phyloP scores from a whole-genome alignment of 495 filamentous ascomycete species.

The Corynascus novoguineensis region DNA sequence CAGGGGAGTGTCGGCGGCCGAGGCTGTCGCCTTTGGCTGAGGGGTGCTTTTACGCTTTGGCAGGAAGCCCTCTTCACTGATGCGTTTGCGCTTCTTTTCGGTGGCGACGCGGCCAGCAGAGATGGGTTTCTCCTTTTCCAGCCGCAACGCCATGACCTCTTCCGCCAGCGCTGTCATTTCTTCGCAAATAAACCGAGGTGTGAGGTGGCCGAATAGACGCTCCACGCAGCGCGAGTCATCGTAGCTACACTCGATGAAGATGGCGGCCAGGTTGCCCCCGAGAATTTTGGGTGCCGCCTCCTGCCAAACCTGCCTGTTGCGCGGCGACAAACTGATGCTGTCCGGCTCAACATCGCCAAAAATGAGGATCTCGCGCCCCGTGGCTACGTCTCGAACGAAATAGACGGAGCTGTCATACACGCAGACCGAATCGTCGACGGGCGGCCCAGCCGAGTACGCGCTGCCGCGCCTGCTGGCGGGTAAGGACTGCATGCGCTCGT shows the following conservation, averaged over 20 bases:
- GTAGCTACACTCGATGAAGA: slow-evolving; percentile 95
- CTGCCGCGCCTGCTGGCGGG: slow-evolving; percentile 16
- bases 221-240: slow-evolving; percentile 68
- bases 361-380: slow-evolving; percentile 72
- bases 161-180: slow-evolving; percentile 69
- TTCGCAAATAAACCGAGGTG: slow-evolving; percentile 69
- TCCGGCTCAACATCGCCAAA: slow-evolving; percentile 97
- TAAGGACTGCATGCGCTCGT: slow-evolving; percentile 14
- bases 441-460: slow-evolving; percentile 23
- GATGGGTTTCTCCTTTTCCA: slow-evolving; percentile 3
- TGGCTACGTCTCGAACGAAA: slow-evolving; percentile 71
- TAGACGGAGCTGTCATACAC: slow-evolving; percentile 82
- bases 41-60: slow-evolving; percentile 12
- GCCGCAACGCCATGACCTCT: slow-evolving; percentile 49
- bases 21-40: neutral
- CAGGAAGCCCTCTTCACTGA: slow-evolving; percentile 15
- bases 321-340: slow-evolving; percentile 70
- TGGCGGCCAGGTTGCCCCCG: slow-evolving; percentile 59
- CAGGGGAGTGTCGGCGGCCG: slow-evolving; percentile 29
- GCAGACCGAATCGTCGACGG: slow-evolving; percentile 43
- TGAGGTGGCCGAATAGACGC: slow-evolving; percentile 80
- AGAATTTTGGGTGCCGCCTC: slow-evolving; percentile 79
- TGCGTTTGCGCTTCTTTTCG: slow-evolving; percentile 42
- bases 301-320: slow-evolving; percentile 73
- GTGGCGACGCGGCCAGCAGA: slow-evolving; percentile 14